Conservation (phyloP, 257 asterid genomes). For the Solanum pennellii region DNA sequence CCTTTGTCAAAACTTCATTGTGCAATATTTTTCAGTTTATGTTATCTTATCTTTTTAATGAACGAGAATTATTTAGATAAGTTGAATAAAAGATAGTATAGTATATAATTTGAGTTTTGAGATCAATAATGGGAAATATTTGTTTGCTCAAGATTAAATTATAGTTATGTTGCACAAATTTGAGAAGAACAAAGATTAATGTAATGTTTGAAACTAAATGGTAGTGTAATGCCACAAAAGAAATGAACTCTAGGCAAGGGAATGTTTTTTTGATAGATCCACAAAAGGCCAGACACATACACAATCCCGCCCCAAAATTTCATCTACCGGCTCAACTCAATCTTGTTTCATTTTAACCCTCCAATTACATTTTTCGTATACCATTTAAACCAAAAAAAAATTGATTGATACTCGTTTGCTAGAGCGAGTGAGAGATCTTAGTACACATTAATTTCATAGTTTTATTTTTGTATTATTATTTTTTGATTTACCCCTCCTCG, state of each 20-base stretch:
- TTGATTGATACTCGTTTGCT: neutral
- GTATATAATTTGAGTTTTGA: neutral
- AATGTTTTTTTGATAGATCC: neutral
- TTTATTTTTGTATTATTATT: too few relatives aligned
- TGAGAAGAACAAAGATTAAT: neutral
- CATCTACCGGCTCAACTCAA: neutral
- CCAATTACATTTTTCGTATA: too few relatives aligned
- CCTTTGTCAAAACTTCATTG: neutral
- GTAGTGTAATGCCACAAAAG: neutral
- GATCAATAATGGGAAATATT: neutral
- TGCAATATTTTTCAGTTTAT: too few relatives aligned
- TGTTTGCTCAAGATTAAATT: too few relatives aligned
- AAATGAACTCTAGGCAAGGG: neutral
- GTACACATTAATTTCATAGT: too few relatives aligned
- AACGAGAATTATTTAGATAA: neutral
- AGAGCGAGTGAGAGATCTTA: neutral
- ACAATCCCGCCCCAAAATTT: neutral
- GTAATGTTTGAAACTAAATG: neutral
- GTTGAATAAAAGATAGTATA: neutral
- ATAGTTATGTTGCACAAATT: neutral
- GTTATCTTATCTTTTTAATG: neutral
- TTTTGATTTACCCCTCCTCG: neutral
- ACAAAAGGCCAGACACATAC: neutral
- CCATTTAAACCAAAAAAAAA: neutral
- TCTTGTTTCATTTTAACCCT: too few relatives aligned